Conservation (phyloP, 306 rosid species). For the Vigna radiata region DNA sequence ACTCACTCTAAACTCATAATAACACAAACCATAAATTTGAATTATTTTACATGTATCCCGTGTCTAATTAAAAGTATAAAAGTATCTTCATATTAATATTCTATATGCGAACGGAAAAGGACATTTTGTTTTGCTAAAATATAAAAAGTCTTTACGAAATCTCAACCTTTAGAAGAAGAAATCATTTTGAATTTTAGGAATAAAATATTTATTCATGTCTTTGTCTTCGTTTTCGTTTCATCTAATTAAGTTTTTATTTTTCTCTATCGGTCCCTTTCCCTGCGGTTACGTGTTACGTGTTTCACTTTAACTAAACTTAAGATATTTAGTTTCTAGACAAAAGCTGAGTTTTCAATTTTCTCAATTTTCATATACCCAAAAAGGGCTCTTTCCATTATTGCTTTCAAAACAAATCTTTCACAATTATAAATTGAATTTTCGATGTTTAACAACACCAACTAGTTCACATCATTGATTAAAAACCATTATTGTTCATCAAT, state of each 20-base stretch:
- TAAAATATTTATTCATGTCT: background rate
- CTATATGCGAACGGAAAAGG: too few relatives aligned
- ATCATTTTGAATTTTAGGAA: too few relatives aligned
- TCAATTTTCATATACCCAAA: background rate
- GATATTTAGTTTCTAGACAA: constrained; percentile 16
- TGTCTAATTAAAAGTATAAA: too few relatives aligned
- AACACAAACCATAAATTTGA: too few relatives aligned
- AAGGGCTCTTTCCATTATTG: background rate
- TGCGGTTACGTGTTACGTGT: background rate
- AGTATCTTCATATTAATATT: too few relatives aligned
- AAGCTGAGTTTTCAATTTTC: background rate
- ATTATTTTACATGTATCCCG: too few relatives aligned
- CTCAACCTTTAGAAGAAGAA: too few relatives aligned
- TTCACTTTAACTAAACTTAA: background rate
- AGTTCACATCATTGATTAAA: constrained; percentile 2
- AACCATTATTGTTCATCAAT: constrained; percentile 1
- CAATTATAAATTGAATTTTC: constrained; percentile 17
- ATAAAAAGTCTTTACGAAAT: too few relatives aligned
- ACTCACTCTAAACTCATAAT: too few relatives aligned
- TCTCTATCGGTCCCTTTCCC: background rate
- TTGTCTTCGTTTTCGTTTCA: background rate
- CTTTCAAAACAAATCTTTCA: background rate
- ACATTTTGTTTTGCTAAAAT: too few relatives aligned
- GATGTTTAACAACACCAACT: constrained; percentile 39
- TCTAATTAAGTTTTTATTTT: background rate